Evolutionary conservation across 1,284 basidiomycete species (phyloP), one percentile per base, ranked within the genome.

Genomic region (Wolfiporia cocos): DNA sequence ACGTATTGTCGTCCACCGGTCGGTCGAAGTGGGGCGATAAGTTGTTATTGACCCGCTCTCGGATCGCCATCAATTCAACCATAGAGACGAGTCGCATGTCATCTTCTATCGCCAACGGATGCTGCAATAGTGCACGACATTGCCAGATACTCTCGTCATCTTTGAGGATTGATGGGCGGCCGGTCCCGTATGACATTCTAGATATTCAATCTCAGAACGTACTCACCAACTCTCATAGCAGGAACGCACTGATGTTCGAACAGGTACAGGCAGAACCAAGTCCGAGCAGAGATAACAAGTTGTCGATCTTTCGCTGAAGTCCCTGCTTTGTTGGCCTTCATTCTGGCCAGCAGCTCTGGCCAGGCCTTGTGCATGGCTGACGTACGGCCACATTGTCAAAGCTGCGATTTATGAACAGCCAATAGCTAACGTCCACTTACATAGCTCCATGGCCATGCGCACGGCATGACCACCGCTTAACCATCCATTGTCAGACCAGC

Each of bases 11-110:
- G 49, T 76, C 75, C 24, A 88, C 78, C 10, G 78, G 74, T 3
- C 74, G 73, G 50, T 88, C 83, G 35, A 78, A 74, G 14, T 58
- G 42, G 6, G 81, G 82, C 22, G 78, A 72, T 29, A 90, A 64
- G 10, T 73, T 74, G 55, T 87, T 86, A 52, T 86, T 76, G 4
- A 87, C 71, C 26, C 78, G 69, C 57, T 90, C 86, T 38, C 87
- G 78, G 49, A 89, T 78, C n/a, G 76, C 76, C 76, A 89, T 86
- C 41, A 90, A 71, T 54, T 90, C 89, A 17, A 92, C 87, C 1
- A 90, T 94, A 5, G 92, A 93, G 15, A 95, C 88, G n/a, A 96
- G 77, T 33, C 92, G 81, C 75, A 91, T 92, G 55, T 96, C 92
- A 49, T 94, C 92, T 52, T 91, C 85, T 50, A 93, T 89, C 5